Evolutionary conservation across 352 stramenopile genomes (phyloP), one percentile per base, ranked within the genome.

Genomic region (Globisporangium canariense): DNA sequence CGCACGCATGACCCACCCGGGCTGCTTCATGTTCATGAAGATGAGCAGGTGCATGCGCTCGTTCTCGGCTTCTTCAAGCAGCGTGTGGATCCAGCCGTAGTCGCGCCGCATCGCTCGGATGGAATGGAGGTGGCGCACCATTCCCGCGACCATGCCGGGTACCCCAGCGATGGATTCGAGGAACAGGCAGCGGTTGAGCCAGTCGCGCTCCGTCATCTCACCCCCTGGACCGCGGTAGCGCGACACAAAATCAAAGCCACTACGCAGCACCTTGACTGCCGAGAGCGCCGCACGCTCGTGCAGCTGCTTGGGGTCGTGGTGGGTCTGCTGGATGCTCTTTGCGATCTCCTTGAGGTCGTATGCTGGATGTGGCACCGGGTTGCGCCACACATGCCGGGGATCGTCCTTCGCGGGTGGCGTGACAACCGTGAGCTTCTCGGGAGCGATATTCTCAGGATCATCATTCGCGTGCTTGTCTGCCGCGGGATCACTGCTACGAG

Each of bases 41-140:
- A 95, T 96, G 8, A 97, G 74, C 34, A 98, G 65, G 64, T 98
- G 91, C 88, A 98, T 97, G 54, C 91, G 78, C 76, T 98, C 91
- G 71, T 98, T 97, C 71, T 98, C 92, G 16, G 89, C 87, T 58
- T 98, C 91, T 52, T 97, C 91, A 4, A 97, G 72, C 10, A 98
- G 64, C 11, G 89, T 93, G 71, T 93, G 77, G 74, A 98, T 97
- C 89, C 88, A 96, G 14, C 89, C 86, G 41, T 94, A 87, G 74
- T 97, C 91, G 11, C 83, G 75, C 28, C 77, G 66, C 74, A 98
- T 90, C 13, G 71, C 79, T 1, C 88, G 82, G 0, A 97, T 65
- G 30, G 85, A 95, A 1, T 73, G 77, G 58, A 98, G 82, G 64
- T 97, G 89, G 18, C 79, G 76, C 6, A 75, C 57, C 70, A 87